Evolutionary conservation across 2,329 filamentous ascomycete genomes (phyloP).

Genomic region (Cadophora gregata): DNA sequence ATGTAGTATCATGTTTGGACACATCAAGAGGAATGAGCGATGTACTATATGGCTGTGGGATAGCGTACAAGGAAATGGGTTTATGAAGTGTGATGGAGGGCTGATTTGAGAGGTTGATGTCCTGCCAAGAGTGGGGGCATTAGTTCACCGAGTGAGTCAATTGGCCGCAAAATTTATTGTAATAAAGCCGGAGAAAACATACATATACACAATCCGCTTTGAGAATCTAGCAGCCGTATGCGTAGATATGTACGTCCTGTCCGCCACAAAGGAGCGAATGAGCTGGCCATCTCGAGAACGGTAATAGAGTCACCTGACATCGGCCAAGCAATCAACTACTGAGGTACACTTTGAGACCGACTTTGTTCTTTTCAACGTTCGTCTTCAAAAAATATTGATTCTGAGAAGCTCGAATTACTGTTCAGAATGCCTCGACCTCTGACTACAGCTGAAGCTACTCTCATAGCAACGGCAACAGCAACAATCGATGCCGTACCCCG

Average conservation of each 20-base stretch:
- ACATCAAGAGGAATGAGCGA: neutral
- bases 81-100: neutral
- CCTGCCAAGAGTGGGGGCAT: conserved; percentile 14
- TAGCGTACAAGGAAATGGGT: neutral
- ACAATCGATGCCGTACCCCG: conserved; percentile 28
- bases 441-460: conserved; percentile 20
- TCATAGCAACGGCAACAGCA: conserved; percentile 27
- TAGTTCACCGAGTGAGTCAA: neutral
- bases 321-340: neutral
- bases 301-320: neutral
- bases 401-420: neutral
- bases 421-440: conserved; percentile 18
- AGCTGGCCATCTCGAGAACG: neutral
- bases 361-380: neutral
- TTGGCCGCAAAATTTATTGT: neutral
- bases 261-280: no score
- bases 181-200: neutral
- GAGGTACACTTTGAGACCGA: neutral
- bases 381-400: neutral
- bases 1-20: neutral
- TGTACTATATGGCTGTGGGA: neutral
- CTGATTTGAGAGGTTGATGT: neutral
- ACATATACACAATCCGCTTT: neutral
- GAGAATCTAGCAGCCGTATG: neutral
- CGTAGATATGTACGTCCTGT: neutral